Evolutionary conservation across 2,329 filamentous ascomycete genomes (phyloP).

Genomic region (Epichloe sibirici): DNA sequence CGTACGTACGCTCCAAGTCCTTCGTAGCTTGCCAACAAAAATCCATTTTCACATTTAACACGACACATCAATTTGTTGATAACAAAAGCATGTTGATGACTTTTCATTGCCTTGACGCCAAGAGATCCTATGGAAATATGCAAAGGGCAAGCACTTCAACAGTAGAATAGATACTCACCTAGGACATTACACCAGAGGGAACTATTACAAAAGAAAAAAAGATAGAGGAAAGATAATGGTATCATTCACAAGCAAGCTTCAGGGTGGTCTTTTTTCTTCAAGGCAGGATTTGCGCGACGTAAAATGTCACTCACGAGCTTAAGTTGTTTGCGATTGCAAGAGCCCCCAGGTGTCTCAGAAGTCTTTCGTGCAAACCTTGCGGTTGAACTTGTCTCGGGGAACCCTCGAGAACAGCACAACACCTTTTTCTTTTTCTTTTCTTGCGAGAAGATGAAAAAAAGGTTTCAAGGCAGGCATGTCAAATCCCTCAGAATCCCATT

Average conservation of each 20-base stretch:
- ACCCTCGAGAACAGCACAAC: neutral
- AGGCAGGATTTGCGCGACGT: slow-evolving; percentile 3
- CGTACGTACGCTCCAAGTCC: too few relatives aligned
- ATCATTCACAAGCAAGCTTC: neutral
- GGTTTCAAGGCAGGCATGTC: slow-evolving; percentile 16
- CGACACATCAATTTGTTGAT: neutral
- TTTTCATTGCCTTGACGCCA: slow-evolving; percentile 5
- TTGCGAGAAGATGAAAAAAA: neutral
- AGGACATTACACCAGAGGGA: neutral
- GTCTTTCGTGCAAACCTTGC: slow-evolving; percentile 6
- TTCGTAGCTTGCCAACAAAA: too few relatives aligned
- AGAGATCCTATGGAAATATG: neutral
- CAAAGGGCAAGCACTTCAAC: neutral
- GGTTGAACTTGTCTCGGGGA: neutral
- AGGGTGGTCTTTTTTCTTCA: neutral
- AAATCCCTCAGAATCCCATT: slow-evolving; percentile 30
- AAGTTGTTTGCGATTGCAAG: slow-evolving; percentile 5
- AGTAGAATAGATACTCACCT: slow-evolving; percentile 7
- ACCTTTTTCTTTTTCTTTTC: neutral
- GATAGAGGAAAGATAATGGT: neutral
- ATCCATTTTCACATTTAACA: too few relatives aligned
- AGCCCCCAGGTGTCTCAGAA: slow-evolving; percentile 26
- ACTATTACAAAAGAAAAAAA: slow-evolving; percentile 8
- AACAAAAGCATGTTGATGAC: neutral
- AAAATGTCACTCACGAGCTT: slow-evolving; percentile 11